Base-by-base conservation (phyloP, 169 alveolate species). In the Cryptosporidium canis region DNA sequence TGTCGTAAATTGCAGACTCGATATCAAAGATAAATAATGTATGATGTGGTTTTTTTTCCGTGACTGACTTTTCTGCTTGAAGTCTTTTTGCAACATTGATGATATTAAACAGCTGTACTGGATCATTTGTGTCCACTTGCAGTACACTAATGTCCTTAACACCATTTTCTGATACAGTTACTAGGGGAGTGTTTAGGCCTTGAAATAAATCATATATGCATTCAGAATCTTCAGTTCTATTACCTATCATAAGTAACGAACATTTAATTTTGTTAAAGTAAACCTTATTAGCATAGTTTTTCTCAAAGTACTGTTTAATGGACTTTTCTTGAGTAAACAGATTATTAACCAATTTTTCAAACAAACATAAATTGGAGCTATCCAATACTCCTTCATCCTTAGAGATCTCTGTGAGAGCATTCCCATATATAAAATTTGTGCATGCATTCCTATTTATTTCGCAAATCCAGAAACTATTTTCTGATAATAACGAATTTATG, bases 51-150 rank as follows among this genome's bases (percentile, higher is more conserved):
- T 27, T 33, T 35, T 58, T 77, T 11, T 24, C 37, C 14, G 61
- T 18, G 14, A 3, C 16, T 35, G 9, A 8, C 16, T 39, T 53
- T 77, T 77, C 87, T 33, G 24, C n/a, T 58, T 77, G 87, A 77
- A 77, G 70, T 63, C 31, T 77, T 29, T 77, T 77, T 41, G 87
- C 87, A 58, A 77, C 45, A 11, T 56, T 77, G 7, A 77, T 18
- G 61, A 77, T 37, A 41, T 77, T 77, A 14, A 77, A 63, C n/a
- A 61, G 24, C 16, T 77, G 87, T 9, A 77, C 29, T 12, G 87
- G 77, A 4, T 77, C 87, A 29, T 61, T 31, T 24, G 39, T 44
- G 8, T 77, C 87, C n/a, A 77, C 64, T 77, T 77, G 77, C n/a
- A 77, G 47, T 16, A 77, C 47, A 16, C 58, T 63, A 12, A 77